Evolutionary conservation across 345 rosid species (phyloP).

Genomic region (Balakata baccata): DNA sequence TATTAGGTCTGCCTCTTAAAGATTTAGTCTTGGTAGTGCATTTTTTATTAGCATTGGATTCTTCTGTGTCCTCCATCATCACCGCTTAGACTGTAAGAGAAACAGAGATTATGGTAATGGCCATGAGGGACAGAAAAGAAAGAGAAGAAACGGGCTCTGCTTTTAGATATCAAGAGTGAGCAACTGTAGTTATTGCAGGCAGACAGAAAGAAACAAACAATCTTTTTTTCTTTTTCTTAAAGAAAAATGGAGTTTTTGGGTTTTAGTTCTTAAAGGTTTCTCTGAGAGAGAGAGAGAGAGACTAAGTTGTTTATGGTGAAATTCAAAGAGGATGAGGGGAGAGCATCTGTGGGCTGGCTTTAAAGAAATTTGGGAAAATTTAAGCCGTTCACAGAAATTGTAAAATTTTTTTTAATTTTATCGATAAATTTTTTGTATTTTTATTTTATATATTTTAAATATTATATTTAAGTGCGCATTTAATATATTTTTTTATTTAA

Average conservation of each 20-base stretch:
- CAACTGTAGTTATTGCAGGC: constrained; percentile 34
- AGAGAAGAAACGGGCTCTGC: constrained; percentile 22
- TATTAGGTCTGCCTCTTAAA: constrained; percentile 43
- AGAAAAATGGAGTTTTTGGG: neutral
- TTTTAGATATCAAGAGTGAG: constrained; percentile 21
- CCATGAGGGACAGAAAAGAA: constrained; percentile 19
- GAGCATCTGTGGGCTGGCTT: constrained; percentile 28
- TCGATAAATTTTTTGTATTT: too few relatives aligned
- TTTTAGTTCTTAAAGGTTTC: constrained; percentile 24
- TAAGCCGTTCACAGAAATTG: too few relatives aligned
- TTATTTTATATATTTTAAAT: too few relatives aligned
- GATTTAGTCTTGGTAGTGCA: constrained; percentile 40
- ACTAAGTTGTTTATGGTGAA: constrained; percentile 11
- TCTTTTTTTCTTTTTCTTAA: neutral
- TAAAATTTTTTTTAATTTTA: too few relatives aligned
- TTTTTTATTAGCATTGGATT: constrained; percentile 42
- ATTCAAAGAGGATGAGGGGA: constrained; percentile 20
- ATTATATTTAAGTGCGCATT: too few relatives aligned
- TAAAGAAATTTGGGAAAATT: constrained; percentile 29
- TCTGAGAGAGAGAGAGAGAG: constrained; percentile 8
- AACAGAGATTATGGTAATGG: constrained; percentile 7
- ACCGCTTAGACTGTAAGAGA: constrained; percentile 12
- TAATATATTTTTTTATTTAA: too few relatives aligned
- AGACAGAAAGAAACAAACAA: constrained; percentile 13
- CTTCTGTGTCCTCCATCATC: constrained; percentile 64